These are phyloP conservation scores for Pharnaceum exiguum DNA, from an alignment of 148 eudicot species.

Conservation along the genomic window DNA sequence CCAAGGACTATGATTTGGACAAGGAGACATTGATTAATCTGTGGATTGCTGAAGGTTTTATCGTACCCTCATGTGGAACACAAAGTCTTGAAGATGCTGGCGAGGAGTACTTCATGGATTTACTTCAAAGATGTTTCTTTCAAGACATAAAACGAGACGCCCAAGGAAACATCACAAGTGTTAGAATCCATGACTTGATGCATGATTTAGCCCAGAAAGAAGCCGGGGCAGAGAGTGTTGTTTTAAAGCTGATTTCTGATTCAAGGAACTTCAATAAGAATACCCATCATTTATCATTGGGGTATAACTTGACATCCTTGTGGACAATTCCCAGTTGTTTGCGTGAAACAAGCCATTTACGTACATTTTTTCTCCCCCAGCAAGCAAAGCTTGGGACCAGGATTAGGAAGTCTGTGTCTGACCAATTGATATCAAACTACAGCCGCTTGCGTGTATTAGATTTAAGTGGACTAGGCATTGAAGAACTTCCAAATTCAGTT, in stretches of 20 bases:
- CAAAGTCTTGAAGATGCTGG: conserved; percentile 24
- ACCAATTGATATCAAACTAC: conserved; percentile 7
- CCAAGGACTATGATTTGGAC: conserved; percentile 21
- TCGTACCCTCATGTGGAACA: background rate
- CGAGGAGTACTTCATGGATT: conserved; percentile 16
- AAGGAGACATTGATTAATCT: conserved; percentile 21
- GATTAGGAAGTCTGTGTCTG: conserved; percentile 3
- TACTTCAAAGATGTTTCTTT: conserved; percentile 27
- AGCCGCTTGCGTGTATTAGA: conserved; percentile 27
- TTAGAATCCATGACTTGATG: conserved; percentile 15
- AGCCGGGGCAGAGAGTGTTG: conserved; percentile 12
- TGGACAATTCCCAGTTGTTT: too few species aligned
- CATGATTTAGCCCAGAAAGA: conserved; percentile 15
- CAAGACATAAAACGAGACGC: conserved; percentile 27
- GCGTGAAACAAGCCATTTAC: too few species aligned
- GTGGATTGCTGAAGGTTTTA: conserved; percentile 34
- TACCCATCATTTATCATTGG: conserved; percentile 9
- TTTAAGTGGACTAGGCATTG: conserved; percentile 14
- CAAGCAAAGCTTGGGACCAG: conserved; percentile 9
- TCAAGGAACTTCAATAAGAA: background rate
- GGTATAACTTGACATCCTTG: conserved; percentile 10
- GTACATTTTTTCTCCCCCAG: conserved; percentile 24
- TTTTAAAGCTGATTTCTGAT: conserved; percentile 6
- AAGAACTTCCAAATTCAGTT: conserved; percentile 22
- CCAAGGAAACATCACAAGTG: background rate